Percentiles rank a stretch among this genome's conserved stretches.
These are phyloP conservation scores for Hypoxylon sp. DNA, from an alignment of 2,329 filamentous ascomycete species.

Conservation along the genomic window DNA sequence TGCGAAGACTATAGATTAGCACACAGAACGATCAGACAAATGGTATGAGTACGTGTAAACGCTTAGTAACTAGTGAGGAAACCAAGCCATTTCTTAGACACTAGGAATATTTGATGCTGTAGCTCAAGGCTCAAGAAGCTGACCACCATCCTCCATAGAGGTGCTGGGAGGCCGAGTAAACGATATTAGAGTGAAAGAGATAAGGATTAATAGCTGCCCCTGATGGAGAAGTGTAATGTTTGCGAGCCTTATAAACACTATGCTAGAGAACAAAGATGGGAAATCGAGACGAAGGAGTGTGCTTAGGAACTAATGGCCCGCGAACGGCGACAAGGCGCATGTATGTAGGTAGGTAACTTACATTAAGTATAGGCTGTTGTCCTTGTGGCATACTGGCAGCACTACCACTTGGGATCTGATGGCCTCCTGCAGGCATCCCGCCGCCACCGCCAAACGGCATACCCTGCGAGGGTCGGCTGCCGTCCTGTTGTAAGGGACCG, in stretches of 20 bases:
- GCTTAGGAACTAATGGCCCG: not conserved
- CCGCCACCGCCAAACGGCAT: conserved; percentile 67
- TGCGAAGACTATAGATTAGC: conserved; percentile 52
- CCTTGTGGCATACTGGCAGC: conserved; percentile 76
- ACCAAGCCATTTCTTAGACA: not conserved
- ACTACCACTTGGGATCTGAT: conserved; percentile 56
- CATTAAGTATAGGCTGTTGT: conserved; percentile 86
- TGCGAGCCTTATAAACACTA: not conserved
- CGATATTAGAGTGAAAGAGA: not conserved
- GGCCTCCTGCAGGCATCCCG: conserved; percentile 58
- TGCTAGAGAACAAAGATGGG: not conserved
- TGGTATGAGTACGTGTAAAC: conserved; percentile 1
- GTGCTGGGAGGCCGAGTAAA: not conserved
- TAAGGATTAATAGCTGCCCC: too few species aligned
- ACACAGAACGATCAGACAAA: conserved; percentile 8
- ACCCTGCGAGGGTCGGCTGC: conserved; percentile 71
- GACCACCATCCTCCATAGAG: not conserved
- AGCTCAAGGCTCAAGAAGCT: too few species aligned
- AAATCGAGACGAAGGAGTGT: conserved; percentile 8
- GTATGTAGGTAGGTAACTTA: conserved; percentile 55
- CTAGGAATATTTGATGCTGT: not conserved
- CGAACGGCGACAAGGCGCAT: conserved; percentile 14
- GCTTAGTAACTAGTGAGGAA: not conserved
- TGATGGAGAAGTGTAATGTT: not conserved
- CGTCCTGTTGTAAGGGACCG: conserved; percentile 73